Percentiles rank a stretch among this genome's conserved stretches.
Evolutionary conservation across 768 basidiomycete genomes (phyloP).

Genomic region (Albatrellus ellisii): DNA sequence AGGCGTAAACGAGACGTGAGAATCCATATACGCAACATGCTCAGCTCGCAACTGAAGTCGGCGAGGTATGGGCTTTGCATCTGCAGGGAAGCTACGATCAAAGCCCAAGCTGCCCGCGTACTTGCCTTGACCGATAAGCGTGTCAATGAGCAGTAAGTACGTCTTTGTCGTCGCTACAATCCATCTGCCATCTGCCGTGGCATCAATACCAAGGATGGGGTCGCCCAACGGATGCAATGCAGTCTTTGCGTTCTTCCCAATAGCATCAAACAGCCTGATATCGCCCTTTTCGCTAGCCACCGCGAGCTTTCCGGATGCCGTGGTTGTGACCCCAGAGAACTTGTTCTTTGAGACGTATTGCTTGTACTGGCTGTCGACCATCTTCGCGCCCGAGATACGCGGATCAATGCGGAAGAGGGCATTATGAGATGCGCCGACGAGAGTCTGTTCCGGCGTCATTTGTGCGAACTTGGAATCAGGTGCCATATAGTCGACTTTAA

Average conservation of each 20-base stretch:
- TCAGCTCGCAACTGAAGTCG: slow-evolving; percentile 80
- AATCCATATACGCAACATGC: slow-evolving; percentile 91
- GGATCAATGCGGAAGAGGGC: slow-evolving; percentile 97
- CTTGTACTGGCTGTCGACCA: slow-evolving; percentile 92
- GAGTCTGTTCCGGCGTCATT: slow-evolving; percentile 82
- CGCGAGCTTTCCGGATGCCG: slow-evolving; percentile 74
- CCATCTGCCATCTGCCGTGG: slow-evolving; percentile 87
- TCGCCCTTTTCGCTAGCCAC: slow-evolving; percentile 96
- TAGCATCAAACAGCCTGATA: slow-evolving; percentile 84
- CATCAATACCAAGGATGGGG: slow-evolving; percentile 90
- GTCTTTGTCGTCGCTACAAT: slow-evolving; percentile 93
- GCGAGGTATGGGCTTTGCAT: slow-evolving; percentile 82
- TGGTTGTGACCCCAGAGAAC: slow-evolving; percentile 89
- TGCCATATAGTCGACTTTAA: slow-evolving; percentile 79
- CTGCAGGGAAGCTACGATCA: slow-evolving; percentile 90
- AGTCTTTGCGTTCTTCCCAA: slow-evolving; percentile 99
- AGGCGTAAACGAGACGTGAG: slow-evolving; percentile 77
- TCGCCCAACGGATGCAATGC: slow-evolving; percentile 91
- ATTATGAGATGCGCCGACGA: slow-evolving; percentile 89
- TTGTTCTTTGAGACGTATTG: slow-evolving; percentile 92
- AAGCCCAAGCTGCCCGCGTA: slow-evolving; percentile 80
- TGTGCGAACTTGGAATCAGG: slow-evolving; percentile 93
- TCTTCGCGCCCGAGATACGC: slow-evolving; percentile 80
- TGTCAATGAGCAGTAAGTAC: slow-evolving; percentile 89
- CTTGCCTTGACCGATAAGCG: slow-evolving; percentile 82